Conservation (phyloP, 345 rosid genomes). For the Boechera divaricarpa region DNA sequence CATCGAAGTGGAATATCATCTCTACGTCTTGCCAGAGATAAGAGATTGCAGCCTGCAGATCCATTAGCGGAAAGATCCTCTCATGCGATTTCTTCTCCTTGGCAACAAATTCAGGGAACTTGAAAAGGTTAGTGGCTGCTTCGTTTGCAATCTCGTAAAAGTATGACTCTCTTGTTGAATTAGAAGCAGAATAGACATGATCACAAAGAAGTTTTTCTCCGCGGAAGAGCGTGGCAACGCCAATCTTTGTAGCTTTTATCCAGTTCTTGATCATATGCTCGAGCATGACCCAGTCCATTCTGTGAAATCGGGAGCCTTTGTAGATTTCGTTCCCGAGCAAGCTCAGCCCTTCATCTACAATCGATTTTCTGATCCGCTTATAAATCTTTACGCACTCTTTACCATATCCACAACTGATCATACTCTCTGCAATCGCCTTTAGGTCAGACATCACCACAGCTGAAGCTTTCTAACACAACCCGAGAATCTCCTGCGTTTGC, state of each 20-base stretch:
- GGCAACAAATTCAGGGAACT: conserved; percentile 68
- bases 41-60: conserved; percentile 63
- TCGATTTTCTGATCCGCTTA: conserved; percentile 60
- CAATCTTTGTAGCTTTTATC: conserved; percentile 63
- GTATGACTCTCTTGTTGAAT: conserved; percentile 63
- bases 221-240: conserved; percentile 61
- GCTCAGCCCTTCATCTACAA: conserved; percentile 68
- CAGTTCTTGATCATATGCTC: conserved; percentile 68
- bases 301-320: conserved; percentile 56
- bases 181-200: conserved; percentile 63
- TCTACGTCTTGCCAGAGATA: conserved; percentile 76
- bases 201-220: conserved; percentile 77
- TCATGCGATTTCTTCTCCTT: conserved; percentile 63
- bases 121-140: conserved; percentile 68
- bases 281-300: conserved; percentile 59
- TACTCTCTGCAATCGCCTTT: conserved; percentile 73
- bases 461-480: conserved; percentile 62
- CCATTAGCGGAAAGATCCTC: conserved; percentile 63
- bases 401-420: conserved; percentile 77
- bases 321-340: conserved; percentile 61
- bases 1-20: conserved; percentile 63
- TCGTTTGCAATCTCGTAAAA: conserved; percentile 67
- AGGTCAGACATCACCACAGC: conserved; percentile 60
- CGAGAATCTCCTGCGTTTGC: conserved; percentile 99
- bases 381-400: conserved; percentile 72